Percentiles rank a stretch among this genome's conserved stretches.
Evolutionary conservation across 352 stramenopile species (phyloP).

Genomic region (Pythium myriotylum): DNA sequence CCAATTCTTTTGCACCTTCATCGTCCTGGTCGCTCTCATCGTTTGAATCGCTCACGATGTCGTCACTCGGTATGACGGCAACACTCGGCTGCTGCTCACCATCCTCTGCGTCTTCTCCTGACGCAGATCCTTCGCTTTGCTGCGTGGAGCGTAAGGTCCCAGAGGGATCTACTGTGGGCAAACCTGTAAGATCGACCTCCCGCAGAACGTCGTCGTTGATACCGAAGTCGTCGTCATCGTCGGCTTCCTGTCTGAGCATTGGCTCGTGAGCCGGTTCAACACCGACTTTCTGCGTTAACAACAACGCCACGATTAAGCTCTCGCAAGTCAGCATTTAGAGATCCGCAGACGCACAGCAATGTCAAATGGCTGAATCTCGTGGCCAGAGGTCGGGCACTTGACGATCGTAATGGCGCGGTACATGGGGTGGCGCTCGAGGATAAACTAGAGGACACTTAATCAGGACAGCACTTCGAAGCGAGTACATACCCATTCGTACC

Average conservation of each 20-base stretch:
- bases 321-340: too few species aligned
- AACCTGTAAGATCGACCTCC: slow-evolving; percentile 42
- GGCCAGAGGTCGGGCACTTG: slow-evolving; percentile 61
- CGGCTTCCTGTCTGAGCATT: slow-evolving; percentile 17
- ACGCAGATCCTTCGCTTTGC: slow-evolving; percentile 33
- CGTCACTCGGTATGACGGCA: slow-evolving; percentile 12
- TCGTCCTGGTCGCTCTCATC: slow-evolving; percentile 28
- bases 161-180: slow-evolving; percentile 45
- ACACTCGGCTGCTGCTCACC: not conserved
- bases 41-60: slow-evolving; percentile 32
- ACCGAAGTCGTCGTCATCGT: slow-evolving; percentile 35
- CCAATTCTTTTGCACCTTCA: not conserved
- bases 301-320: not conserved
- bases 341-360: slow-evolving; percentile 49
- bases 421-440: slow-evolving; percentile 59
- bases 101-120: slow-evolving; percentile 9
- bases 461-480: not conserved
- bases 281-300: slow-evolving; percentile 37
- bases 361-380: slow-evolving; percentile 64
- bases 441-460: slow-evolving; percentile 44
- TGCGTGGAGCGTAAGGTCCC: slow-evolving; percentile 65
- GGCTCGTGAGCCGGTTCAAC: slow-evolving; percentile 38
- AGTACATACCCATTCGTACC: slow-evolving; percentile 20
- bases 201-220: slow-evolving; percentile 61
- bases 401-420: slow-evolving; percentile 59